Percentiles rank a stretch among this genome's conserved stretches.
phyloP scores from a whole-genome alignment of 2,329 filamentous ascomycete genomes.

The Fusarium sp. region DNA sequence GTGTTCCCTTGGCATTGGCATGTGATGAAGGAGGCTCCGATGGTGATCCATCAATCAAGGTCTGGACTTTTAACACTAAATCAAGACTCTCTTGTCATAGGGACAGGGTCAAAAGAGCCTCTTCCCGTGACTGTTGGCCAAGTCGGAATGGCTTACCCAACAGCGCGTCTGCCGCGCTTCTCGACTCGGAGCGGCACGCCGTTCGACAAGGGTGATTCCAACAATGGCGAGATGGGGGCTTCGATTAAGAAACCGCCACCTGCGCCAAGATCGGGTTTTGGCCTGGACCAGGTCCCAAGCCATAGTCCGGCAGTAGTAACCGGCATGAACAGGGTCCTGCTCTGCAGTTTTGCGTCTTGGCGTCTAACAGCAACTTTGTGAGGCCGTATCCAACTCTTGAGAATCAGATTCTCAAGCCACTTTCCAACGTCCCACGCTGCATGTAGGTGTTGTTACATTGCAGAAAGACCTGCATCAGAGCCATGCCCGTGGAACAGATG shows the following conservation, averaged over 20 bases:
- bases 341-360: not conserved
- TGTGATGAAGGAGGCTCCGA: not conserved
- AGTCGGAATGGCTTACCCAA: not conserved
- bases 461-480: not conserved
- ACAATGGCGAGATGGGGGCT: not conserved
- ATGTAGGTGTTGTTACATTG: not conserved
- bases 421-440: not conserved
- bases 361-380: not conserved
- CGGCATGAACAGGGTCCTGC: not conserved
- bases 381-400: not conserved
- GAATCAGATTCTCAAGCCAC: not conserved
- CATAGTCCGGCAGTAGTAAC: not conserved
- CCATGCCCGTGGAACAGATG: not conserved
- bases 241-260: not conserved
- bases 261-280: not conserved
- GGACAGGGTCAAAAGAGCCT: not conserved
- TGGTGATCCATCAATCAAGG: not conserved
- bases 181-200: not conserved
- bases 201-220: not conserved
- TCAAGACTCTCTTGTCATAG: not conserved
- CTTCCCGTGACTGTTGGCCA: not conserved
- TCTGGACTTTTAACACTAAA: not conserved
- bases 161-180: slow-evolving; percentile 13
- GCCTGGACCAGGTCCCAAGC: not conserved
- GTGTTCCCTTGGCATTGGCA: not conserved